A percentile compares a stretch with the other conserved stretches of the same genome.
Evolutionary conservation across 2,329 filamentous ascomycete species (phyloP).

Genomic region (Spiromastix sp.): DNA sequence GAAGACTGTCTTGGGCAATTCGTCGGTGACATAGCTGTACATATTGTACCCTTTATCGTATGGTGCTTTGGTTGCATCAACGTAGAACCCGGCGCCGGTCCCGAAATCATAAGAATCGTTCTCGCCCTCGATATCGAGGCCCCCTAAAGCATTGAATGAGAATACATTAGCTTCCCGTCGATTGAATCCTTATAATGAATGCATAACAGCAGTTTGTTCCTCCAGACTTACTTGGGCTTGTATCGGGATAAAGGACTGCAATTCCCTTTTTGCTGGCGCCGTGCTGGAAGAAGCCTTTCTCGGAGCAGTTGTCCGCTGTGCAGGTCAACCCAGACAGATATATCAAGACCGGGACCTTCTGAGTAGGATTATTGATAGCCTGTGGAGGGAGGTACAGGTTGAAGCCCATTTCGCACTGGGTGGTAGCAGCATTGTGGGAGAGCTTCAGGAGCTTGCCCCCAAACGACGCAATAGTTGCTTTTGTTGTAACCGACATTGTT

Average conservation of each 20-base stretch:
- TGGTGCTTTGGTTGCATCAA: slow-evolving; percentile 69
- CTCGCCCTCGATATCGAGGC: slow-evolving; percentile 70
- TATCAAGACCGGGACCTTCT: slow-evolving; percentile 73
- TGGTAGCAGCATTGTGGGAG: slow-evolving; percentile 67
- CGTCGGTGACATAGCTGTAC: slow-evolving; percentile 83
- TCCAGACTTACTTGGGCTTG: slow-evolving; percentile 69
- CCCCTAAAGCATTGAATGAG: slow-evolving; percentile 42
- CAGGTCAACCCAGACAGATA: slow-evolving; percentile 93
- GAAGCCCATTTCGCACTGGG: slow-evolving; percentile 80
- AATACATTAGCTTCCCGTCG: background rate
- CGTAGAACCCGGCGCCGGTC: slow-evolving; percentile 84
- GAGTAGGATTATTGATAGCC: slow-evolving; percentile 41
- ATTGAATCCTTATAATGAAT: no score
- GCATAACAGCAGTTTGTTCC: no score
- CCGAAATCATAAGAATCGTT: slow-evolving; percentile 89
- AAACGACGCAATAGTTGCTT: slow-evolving; percentile 80
- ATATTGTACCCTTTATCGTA: slow-evolving; percentile 78
- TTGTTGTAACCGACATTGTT: slow-evolving; percentile 80
- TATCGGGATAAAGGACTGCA: slow-evolving; percentile 92
- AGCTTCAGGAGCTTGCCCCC: slow-evolving; percentile 94
- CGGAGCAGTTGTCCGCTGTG: slow-evolving; percentile 69
- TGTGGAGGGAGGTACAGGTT: slow-evolving; percentile 83
- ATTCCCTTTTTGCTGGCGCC: slow-evolving; percentile 70
- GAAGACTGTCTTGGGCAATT: slow-evolving; percentile 74
- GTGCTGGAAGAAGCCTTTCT: slow-evolving; percentile 84